Conservation (phyloP, 169 alveolate species). For the Eimeria acervulina region DNA sequence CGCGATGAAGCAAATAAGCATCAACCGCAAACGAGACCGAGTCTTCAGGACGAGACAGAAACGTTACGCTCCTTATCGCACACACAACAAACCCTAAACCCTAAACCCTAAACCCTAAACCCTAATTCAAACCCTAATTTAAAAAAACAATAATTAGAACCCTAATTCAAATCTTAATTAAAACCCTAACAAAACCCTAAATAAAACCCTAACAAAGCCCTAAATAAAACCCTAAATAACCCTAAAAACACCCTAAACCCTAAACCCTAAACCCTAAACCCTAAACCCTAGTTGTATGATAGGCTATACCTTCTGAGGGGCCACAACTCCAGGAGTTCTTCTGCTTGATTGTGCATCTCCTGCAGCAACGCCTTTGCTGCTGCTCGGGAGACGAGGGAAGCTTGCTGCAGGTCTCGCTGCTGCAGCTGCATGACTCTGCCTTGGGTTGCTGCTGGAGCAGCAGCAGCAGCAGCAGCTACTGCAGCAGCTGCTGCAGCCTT, state of each 20-base stretch:
- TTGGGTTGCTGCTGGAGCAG: too few species aligned
- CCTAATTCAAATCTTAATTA: too few species aligned
- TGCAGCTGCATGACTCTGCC: too few species aligned
- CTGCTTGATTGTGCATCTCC: constrained; percentile 57
- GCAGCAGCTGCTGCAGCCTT: too few species aligned
- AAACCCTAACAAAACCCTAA: too few species aligned
- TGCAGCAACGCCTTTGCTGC: constrained; percentile 35
- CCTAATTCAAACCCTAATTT: neutral
- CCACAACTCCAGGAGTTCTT: constrained; percentile 18
- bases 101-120: constrained; percentile 51
- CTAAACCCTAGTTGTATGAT: neutral
- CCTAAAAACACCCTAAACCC: neutral
- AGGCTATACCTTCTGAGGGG: constrained; percentile 31
- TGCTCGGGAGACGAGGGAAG: neutral
- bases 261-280: constrained; percentile 47
- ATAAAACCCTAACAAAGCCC: neutral
- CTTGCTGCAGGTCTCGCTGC: neutral
- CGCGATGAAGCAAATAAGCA: constrained; percentile 50
- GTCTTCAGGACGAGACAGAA: constrained; percentile 25
- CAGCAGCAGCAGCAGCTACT: too few species aligned
- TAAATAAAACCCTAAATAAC: neutral
- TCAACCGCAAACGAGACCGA: neutral
- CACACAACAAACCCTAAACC: constrained; percentile 19
- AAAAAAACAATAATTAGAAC: too few species aligned
- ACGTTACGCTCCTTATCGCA: constrained; percentile 14